These are phyloP conservation scores for Yamadazyma sp. DNA, from an alignment of 805 yeast species.

Conservation along the genomic window DNA sequence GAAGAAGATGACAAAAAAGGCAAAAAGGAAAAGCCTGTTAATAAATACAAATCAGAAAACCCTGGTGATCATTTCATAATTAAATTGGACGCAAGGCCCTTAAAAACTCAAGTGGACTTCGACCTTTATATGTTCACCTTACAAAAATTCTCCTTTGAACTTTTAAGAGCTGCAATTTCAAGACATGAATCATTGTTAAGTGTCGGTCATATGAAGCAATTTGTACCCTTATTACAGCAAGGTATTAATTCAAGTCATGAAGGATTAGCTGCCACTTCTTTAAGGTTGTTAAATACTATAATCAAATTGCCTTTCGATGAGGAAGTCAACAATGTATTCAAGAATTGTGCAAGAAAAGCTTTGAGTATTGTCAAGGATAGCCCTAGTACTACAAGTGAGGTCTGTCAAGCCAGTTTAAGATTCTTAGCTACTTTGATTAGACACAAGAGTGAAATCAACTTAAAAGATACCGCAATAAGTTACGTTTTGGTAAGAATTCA, in stretches of 20 bases:
- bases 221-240: constrained; percentile 67
- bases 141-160: constrained; percentile 74
- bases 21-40: constrained; percentile 6
- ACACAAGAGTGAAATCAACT: constrained; percentile 58
- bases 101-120: constrained; percentile 51
- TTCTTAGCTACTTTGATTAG: constrained; percentile 71
- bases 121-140: constrained; percentile 57
- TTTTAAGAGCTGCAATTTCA: constrained; percentile 67
- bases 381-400: constrained; percentile 72
- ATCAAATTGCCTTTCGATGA: constrained; percentile 61
- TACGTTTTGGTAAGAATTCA: constrained; percentile 68
- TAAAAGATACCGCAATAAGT: constrained; percentile 70
- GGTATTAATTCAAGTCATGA: constrained; percentile 69
- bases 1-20: constrained; percentile 5
- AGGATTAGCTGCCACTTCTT: constrained; percentile 65
- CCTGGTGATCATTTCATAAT: constrained; percentile 64
- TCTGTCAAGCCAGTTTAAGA: constrained; percentile 77
- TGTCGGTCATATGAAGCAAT: constrained; percentile 61
- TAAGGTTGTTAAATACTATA: constrained; percentile 58
- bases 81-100: constrained; percentile 60
- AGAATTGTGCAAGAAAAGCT: constrained; percentile 57
- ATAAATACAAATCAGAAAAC: constrained; percentile 9
- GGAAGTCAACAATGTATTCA: constrained; percentile 51
- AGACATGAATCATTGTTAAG: constrained; percentile 60
- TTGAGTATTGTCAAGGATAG: constrained; percentile 66